Percentiles rank a stretch among this genome's conserved stretches.
phyloP scores from a whole-genome alignment of 352 stramenopile genomes.

The Saprolegnia parasitica region DNA sequence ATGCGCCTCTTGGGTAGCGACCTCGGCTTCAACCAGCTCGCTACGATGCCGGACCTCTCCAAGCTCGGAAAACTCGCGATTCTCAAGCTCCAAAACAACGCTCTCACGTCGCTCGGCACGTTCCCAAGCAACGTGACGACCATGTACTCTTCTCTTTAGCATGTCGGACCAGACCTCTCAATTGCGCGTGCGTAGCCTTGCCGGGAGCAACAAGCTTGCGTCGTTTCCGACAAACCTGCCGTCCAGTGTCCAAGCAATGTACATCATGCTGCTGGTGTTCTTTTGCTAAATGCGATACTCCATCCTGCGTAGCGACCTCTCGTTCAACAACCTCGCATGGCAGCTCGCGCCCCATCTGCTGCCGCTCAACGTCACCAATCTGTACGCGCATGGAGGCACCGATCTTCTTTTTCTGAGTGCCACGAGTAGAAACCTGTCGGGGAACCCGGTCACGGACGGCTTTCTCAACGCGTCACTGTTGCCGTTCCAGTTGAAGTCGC shows the following conservation, averaged over 20 bases:
- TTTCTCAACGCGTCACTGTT: conserved; percentile 14
- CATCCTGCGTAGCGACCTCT: not conserved
- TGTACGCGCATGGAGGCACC: conserved; percentile 6
- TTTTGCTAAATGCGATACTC: too few species aligned
- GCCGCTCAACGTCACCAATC: not conserved
- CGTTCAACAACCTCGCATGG: not conserved
- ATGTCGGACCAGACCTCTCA: not conserved
- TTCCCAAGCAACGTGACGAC: conserved; percentile 10
- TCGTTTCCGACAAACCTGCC: not conserved
- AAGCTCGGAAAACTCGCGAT: not conserved
- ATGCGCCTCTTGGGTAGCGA: conserved; percentile 5
- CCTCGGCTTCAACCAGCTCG: conserved; percentile 4
- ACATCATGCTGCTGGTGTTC: not conserved
- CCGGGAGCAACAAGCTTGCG: not conserved
- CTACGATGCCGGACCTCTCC: not conserved
- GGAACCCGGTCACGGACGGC: conserved; percentile 8
- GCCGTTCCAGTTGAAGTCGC: not conserved
- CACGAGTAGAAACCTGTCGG: conserved; percentile 18
- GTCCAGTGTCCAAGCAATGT: not conserved
- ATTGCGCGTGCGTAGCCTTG: not conserved
- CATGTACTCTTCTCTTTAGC: not conserved
- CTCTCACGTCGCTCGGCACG: not conserved
- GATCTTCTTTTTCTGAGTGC: not conserved
- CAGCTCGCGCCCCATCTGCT: not conserved
- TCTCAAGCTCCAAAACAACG: not conserved